A percentile compares a stretch with the other conserved stretches of the same genome.
Conservation (phyloP, 1,284 basidiomycete genomes). For the Austropuccinia psidii region DNA sequence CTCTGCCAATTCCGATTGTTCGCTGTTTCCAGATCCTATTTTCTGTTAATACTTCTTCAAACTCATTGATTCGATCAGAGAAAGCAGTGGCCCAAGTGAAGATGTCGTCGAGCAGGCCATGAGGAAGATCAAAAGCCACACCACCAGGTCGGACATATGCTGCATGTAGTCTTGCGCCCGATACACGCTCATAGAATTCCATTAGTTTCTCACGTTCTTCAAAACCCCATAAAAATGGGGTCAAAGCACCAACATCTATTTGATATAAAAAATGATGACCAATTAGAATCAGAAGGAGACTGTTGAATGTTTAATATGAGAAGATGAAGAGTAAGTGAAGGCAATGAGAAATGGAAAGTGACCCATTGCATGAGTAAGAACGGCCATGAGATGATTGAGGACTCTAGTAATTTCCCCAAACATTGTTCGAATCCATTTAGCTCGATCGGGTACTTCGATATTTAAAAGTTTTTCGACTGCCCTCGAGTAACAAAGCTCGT, state of each 20-base stretch:
- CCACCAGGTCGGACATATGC: constrained; percentile 98
- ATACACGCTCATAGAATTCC: constrained; percentile 99
- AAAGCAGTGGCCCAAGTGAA: constrained; percentile 98
- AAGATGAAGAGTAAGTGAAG: neutral
- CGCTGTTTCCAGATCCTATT: constrained; percentile 98
- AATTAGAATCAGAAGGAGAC: neutral
- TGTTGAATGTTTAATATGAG: neutral
- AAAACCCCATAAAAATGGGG: constrained; percentile 99
- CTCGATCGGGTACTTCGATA: constrained; percentile 96
- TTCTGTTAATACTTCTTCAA: constrained; percentile 94
- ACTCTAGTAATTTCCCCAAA: constrained; percentile 96
- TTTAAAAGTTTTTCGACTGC: constrained; percentile 98
- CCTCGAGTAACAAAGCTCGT: constrained; percentile 71
- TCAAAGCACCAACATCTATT: constrained; percentile 84
- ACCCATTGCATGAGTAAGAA: constrained; percentile 82
- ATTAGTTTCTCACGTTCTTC: constrained; percentile 99
- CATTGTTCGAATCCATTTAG: constrained; percentile 95
- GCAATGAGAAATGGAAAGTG: neutral
- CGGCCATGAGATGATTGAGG: constrained; percentile 96
- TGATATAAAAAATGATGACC: neutral
- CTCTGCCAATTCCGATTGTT: constrained; percentile 81
- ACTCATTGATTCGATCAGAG: constrained; percentile 75
- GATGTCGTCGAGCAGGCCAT: constrained; percentile 92
- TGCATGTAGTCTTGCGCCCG: constrained; percentile 90
- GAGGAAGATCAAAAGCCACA: constrained; percentile 94